A percentile compares a stretch with the other conserved stretches of the same genome.
These are phyloP conservation scores for Nectriaceae sp. DNA, from an alignment of 2,329 filamentous ascomycete genomes.

Conservation along the genomic window DNA sequence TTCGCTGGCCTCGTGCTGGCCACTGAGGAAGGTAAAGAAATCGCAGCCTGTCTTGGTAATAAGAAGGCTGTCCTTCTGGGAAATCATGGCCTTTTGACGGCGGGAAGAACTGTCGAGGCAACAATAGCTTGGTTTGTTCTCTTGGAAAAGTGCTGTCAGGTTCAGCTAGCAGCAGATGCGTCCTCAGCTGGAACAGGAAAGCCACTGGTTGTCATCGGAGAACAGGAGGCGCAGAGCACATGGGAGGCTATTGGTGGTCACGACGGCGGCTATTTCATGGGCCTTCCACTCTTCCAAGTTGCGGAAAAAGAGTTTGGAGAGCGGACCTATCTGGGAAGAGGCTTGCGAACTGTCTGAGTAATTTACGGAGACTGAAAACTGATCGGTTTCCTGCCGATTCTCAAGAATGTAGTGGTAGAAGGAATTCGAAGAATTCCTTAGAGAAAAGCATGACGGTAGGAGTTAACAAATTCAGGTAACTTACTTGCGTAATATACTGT, in stretches of 20 bases:
- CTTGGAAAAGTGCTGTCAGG: constrained; percentile 50
- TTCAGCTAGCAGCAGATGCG: constrained; percentile 56
- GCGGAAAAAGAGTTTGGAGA: not conserved
- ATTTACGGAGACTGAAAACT: no score
- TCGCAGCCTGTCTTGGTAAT: constrained; percentile 47
- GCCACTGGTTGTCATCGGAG: constrained; percentile 65
- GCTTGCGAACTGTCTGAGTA: not conserved
- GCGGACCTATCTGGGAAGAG: not conserved
- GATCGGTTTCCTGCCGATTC: no score
- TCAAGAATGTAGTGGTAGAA: no score
- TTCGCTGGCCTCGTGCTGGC: constrained; percentile 57
- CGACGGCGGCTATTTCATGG: constrained; percentile 68
- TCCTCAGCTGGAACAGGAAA: constrained; percentile 63
- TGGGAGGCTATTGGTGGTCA: constrained; percentile 65
- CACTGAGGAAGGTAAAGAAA: constrained; percentile 50
- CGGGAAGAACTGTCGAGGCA: constrained; percentile 50
- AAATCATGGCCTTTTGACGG: constrained; percentile 57
- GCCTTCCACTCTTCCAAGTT: constrained; percentile 11
- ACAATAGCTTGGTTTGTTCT: constrained; percentile 57
- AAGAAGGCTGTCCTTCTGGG: constrained; percentile 55
- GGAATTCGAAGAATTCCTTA: no score
- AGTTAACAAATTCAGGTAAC: no score
- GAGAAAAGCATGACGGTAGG: no score
- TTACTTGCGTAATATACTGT: no score
- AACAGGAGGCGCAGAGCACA: constrained; percentile 69